Evolutionary conservation across 2,329 filamentous ascomycete genomes (phyloP).

Genomic region (Pyricularia pennisetigena): DNA sequence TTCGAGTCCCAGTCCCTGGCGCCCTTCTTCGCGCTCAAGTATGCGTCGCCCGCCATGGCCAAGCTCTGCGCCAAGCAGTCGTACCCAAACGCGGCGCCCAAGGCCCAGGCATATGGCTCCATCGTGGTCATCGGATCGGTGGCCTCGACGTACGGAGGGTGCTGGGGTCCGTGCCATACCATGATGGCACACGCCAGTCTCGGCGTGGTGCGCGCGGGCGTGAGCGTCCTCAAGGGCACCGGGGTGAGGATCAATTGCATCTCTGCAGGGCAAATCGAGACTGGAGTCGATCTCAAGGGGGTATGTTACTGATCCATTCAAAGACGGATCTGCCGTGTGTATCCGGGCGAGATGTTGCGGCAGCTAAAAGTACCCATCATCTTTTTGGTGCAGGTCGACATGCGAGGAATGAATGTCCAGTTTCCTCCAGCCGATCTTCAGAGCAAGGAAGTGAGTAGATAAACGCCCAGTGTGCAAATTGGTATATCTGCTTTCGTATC

Average conservation of each 20-base stretch:
- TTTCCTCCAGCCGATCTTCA: slow-evolving; percentile 45
- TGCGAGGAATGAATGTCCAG: slow-evolving; percentile 38
- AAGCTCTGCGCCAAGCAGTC: slow-evolving; percentile 43
- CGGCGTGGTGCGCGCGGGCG: slow-evolving; percentile 49
- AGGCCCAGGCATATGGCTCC: slow-evolving; percentile 48
- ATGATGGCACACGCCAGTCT: slow-evolving; percentile 51
- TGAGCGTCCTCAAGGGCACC: slow-evolving; percentile 46
- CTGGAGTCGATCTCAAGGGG: slow-evolving; percentile 30
- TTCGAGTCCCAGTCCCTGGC: slow-evolving; percentile 53
- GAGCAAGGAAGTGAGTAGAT: slow-evolving; percentile 27
- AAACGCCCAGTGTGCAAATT: not conserved
- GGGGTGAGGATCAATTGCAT: slow-evolving; percentile 49
- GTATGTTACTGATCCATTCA: slow-evolving; percentile 14
- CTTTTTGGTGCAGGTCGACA: slow-evolving; percentile 27
- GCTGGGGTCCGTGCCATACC: slow-evolving; percentile 51
- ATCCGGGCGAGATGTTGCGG: not conserved
- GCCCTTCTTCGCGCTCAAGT: slow-evolving; percentile 56
- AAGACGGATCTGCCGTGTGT: too few species aligned
- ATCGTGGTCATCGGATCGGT: slow-evolving; percentile 53
- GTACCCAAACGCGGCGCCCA: slow-evolving; percentile 52
- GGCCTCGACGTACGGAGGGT: slow-evolving; percentile 45
- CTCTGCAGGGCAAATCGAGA: slow-evolving; percentile 28
- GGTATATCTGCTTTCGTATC: not conserved
- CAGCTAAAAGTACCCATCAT: not conserved
- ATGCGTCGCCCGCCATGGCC: slow-evolving; percentile 52